Conservation (phyloP, 495 filamentous ascomycete genomes). For the Daldinia concentrica region DNA sequence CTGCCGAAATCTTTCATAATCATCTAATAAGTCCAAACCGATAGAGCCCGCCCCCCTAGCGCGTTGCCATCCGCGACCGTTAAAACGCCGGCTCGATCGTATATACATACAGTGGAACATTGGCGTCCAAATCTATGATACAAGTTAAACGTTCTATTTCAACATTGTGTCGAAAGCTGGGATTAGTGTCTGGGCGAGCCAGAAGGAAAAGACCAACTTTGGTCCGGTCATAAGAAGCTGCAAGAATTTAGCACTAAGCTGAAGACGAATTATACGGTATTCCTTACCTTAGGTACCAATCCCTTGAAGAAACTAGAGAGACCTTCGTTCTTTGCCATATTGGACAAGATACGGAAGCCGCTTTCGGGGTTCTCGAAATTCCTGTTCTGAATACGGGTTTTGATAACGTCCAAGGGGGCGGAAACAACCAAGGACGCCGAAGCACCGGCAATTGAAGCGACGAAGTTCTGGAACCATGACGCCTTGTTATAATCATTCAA, state of each 20-base stretch:
- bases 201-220: constrained; percentile 99
- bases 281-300: constrained; percentile 81
- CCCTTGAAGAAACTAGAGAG: constrained; percentile 94
- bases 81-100: constrained; percentile 40
- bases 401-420: constrained; percentile 97
- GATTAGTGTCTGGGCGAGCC: constrained; percentile 95
- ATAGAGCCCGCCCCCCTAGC: constrained; percentile 17
- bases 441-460: constrained; percentile 93
- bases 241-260: not conserved
- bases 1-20: constrained; percentile 14
- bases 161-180: constrained; percentile 61
- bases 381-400: constrained; percentile 98
- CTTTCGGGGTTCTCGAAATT: constrained; percentile 98
- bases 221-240: constrained; percentile 96
- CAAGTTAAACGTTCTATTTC: constrained; percentile 34
- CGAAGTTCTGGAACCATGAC: constrained; percentile 95
- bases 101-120: constrained; percentile 38
- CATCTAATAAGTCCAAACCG: constrained; percentile 33
- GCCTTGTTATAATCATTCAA: constrained; percentile 94
- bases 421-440: constrained; percentile 92
- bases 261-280: not conserved
- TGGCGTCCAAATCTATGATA: constrained; percentile 25
- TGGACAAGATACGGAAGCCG: constrained; percentile 88
- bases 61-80: constrained; percentile 29
- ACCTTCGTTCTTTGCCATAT: constrained; percentile 92